A percentile compares a stretch with the other conserved stretches of the same genome.
Evolutionary conservation across 2,329 filamentous ascomycete genomes (phyloP).

Genomic region (Ophiocordyceps australis): DNA sequence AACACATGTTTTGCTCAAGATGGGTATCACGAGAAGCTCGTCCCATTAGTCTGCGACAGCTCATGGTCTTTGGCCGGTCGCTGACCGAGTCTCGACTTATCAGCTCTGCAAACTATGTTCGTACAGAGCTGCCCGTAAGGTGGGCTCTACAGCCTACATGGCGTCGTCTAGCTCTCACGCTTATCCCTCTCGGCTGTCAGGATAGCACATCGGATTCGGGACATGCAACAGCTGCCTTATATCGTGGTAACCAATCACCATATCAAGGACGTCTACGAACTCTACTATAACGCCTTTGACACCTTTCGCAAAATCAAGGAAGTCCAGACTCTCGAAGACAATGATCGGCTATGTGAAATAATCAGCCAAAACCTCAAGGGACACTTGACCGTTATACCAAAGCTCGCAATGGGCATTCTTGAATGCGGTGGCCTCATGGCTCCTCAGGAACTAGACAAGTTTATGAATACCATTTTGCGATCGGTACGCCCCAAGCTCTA

Average conservation of each 20-base stretch:
- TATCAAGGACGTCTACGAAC: constrained; percentile 85
- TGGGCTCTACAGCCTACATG: constrained; percentile 1
- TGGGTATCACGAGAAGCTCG: constrained; percentile 87
- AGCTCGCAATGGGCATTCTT: constrained; percentile 82
- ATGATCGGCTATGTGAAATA: constrained; percentile 68
- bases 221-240: constrained; percentile 93
- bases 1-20: constrained; percentile 24
- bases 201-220: constrained; percentile 81
- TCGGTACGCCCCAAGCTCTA: constrained; percentile 39
- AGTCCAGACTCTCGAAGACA: constrained; percentile 73
- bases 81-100: constrained; percentile 79
- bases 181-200: constrained; percentile 21
- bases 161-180: background rate
- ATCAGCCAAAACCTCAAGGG: constrained; percentile 67
- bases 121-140: constrained; percentile 52
- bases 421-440: constrained; percentile 76
- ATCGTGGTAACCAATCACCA: constrained; percentile 91
- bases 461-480: constrained; percentile 87
- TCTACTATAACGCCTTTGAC: constrained; percentile 96
- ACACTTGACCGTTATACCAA: constrained; percentile 85
- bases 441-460: constrained; percentile 66
- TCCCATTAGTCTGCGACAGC: constrained; percentile 88
- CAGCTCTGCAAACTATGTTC: constrained; percentile 93
- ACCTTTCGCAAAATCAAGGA: constrained; percentile 69
- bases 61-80: constrained; percentile 93